phyloP scores from a whole-genome alignment of 1,284 basidiomycete species.

The Leccinum griseonigrum region DNA sequence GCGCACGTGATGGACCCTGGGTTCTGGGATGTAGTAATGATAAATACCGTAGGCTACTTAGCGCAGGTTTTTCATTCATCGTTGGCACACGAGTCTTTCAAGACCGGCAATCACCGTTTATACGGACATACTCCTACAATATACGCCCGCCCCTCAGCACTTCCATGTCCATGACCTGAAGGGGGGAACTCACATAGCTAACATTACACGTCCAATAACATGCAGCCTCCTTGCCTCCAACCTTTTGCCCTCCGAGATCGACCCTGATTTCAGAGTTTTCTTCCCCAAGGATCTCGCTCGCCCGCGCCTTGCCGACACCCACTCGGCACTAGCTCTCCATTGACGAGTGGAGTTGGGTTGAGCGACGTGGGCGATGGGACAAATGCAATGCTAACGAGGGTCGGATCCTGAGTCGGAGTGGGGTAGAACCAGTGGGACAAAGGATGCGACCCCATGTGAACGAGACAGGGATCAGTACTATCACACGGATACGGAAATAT shows the following conservation, averaged over 20 bases:
- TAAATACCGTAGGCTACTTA: too few relatives aligned
- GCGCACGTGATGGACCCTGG: too few relatives aligned
- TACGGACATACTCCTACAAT: constrained; percentile 61
- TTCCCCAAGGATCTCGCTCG: constrained; percentile 76
- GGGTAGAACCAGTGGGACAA: constrained; percentile 86
- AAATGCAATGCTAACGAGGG: constrained; percentile 85
- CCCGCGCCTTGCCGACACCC: constrained; percentile 82
- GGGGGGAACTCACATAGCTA: constrained; percentile 69
- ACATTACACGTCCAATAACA: constrained; percentile 96
- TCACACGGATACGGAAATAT: neutral
- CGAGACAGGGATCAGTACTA: constrained; percentile 2
- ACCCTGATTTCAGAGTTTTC: constrained; percentile 89
- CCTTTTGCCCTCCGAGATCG: constrained; percentile 60
- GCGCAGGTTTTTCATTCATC: too few relatives aligned
- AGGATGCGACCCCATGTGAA: constrained; percentile 96
- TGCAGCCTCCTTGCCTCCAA: constrained; percentile 69
- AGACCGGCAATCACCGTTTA: constrained; percentile 68
- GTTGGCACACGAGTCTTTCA: constrained; percentile 22
- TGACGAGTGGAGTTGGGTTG: constrained; percentile 59
- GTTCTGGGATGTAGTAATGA: too few relatives aligned
- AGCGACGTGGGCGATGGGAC: constrained; percentile 48
- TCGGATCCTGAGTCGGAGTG: constrained; percentile 58
- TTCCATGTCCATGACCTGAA: neutral
- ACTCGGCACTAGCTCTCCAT: constrained; percentile 78
- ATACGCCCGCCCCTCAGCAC: constrained; percentile 1